Evolutionary conservation across 371 early-diverging fungal genomes (phyloP).

Genomic region (Lichtheimia ramosa): DNA sequence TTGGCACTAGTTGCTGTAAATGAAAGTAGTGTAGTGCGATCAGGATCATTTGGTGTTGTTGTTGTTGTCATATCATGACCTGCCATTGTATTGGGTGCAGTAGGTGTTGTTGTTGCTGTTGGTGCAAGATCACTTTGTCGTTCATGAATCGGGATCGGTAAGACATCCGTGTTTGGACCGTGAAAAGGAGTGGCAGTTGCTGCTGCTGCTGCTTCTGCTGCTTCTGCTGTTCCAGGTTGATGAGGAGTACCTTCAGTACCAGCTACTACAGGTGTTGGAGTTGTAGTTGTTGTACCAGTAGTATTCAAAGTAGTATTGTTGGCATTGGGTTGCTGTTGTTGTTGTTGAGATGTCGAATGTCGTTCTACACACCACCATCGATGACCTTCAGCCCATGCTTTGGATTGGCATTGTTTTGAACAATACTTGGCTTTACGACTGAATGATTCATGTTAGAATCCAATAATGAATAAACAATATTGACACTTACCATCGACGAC

Average conservation of each 20-base stretch:
- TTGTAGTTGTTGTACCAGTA: neutral
- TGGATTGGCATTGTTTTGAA: conserved; percentile 68
- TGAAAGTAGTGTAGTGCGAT: neutral
- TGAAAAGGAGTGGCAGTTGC: neutral
- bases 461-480: neutral
- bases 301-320: neutral
- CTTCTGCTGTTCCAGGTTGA: neutral
- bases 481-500: conserved; percentile 60
- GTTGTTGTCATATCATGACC: neutral
- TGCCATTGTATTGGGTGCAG: neutral
- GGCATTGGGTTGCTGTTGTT: conserved; percentile 17
- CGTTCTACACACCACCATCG: conserved; percentile 77
- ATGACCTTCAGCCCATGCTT: conserved; percentile 75
- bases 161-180: conserved; percentile 9
- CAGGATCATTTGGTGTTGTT: neutral
- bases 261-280: neutral
- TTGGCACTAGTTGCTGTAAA: neutral
- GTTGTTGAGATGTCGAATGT: conserved; percentile 9
- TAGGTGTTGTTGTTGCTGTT: neutral
- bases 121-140: conserved; percentile 9
- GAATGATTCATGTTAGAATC: neutral
- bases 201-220: conserved; percentile 5
- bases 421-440: conserved; percentile 76
- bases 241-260: neutral
- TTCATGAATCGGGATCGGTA: conserved; percentile 17